Evolutionary conservation across 805 yeast genomes (phyloP).

Genomic region (Kluyveromyces lactis): DNA sequence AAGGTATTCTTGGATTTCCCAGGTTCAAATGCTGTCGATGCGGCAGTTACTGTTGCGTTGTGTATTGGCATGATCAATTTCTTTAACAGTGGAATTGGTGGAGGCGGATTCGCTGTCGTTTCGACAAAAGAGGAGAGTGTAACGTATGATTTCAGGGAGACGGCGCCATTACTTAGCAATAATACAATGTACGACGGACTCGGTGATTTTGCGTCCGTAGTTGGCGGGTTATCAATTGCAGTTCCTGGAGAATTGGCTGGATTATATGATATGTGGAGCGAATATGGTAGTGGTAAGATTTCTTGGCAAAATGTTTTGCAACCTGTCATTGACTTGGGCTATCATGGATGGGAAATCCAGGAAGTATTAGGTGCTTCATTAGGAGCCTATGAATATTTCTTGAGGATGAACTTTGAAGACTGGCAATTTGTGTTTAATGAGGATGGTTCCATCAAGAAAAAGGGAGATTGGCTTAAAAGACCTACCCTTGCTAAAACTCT

Average conservation of each 20-base stretch:
- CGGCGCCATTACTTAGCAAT: constrained; percentile 61
- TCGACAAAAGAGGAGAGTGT: constrained; percentile 39
- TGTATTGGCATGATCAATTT: constrained; percentile 82
- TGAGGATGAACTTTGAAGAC: constrained; percentile 28
- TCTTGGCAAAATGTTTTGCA: constrained; percentile 64
- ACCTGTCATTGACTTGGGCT: constrained; percentile 65
- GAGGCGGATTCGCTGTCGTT: constrained; percentile 69
- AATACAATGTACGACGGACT: constrained; percentile 53
- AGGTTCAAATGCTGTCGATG: constrained; percentile 84
- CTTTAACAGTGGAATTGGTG: constrained; percentile 86
- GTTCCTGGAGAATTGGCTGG: constrained; percentile 92
- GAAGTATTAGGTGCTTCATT: constrained; percentile 39
- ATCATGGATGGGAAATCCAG: constrained; percentile 54
- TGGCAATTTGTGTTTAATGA: constrained; percentile 51
- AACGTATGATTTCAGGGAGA: constrained; percentile 80
- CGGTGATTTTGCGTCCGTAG: constrained; percentile 41
- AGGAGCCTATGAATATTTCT: constrained; percentile 28
- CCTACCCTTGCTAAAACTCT: constrained; percentile 60
- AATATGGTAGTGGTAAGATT: constrained; percentile 64
- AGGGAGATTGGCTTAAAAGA: constrained; percentile 57
- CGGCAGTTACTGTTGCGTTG: constrained; percentile 78
- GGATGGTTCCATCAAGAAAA: constrained; percentile 28
- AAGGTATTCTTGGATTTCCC: constrained; percentile 23
- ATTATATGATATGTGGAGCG: constrained; percentile 47
- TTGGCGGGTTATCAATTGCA: constrained; percentile 85